A percentile compares a stretch with the other conserved stretches of the same genome.
Conservation (phyloP, 78 protist species). For the slime mould (Dictyostelium discoideum) region DNA sequence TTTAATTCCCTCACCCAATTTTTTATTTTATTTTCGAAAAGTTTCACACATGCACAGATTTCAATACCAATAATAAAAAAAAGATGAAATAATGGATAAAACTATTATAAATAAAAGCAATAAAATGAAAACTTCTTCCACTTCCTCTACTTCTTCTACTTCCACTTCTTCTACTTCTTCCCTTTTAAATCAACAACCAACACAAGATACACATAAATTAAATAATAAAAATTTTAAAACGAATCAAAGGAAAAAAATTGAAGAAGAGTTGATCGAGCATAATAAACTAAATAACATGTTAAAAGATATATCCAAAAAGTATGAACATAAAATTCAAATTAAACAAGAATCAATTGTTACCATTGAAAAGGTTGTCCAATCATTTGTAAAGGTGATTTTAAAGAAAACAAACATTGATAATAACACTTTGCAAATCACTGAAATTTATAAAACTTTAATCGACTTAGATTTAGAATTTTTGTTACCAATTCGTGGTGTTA, state of each 20-base stretch:
- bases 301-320: background rate
- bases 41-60: too few relatives aligned
- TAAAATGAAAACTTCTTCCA: background rate
- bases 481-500: background rate
- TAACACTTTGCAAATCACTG: background rate
- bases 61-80: too few relatives aligned
- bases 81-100: background rate
- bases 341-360: background rate
- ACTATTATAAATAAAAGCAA: too few relatives aligned
- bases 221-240: too few relatives aligned
- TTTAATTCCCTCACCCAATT: too few relatives aligned
- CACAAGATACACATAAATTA: too few relatives aligned
- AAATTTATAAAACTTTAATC: background rate
- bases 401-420: background rate
- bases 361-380: background rate
- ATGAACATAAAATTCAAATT: constrained; percentile 10
- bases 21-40: too few relatives aligned
- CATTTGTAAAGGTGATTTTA: background rate
- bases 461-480: background rate
- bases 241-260: background rate
- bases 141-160: background rate
- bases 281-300: background rate
- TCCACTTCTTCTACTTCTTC: background rate
- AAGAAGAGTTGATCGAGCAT: background rate
- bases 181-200: background rate